phyloP scores from a whole-genome alignment of 345 rosid genomes.

The Microcos paniculata region DNA sequence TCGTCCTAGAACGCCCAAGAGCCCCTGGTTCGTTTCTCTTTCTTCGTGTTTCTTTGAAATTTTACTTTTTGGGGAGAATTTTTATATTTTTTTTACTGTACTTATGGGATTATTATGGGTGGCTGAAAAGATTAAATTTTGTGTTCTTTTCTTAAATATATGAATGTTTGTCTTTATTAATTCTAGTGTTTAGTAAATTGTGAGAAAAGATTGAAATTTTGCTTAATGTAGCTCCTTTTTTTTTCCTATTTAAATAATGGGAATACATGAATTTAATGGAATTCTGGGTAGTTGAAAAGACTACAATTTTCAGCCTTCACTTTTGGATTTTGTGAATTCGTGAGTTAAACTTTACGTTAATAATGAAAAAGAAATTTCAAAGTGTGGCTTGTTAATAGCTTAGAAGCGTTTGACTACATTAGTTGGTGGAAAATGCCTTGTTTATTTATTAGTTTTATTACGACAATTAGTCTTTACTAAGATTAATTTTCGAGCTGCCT shows the following conservation, averaged over 20 bases:
- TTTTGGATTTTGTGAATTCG: not conserved
- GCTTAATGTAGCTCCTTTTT: not conserved
- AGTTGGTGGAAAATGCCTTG: not conserved
- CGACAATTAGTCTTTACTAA: not conserved
- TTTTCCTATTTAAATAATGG: not conserved
- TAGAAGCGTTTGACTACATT: not conserved
- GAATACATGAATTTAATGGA: not conserved
- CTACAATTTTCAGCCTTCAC: not conserved
- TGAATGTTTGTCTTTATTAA: not conserved
- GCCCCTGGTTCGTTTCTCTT: constrained; percentile 44
- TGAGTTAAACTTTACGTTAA: not conserved
- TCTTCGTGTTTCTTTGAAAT: not conserved
- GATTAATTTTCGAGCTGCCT: not conserved
- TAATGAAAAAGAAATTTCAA: not conserved
- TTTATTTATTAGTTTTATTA: not conserved
- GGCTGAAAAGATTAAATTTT: not conserved
- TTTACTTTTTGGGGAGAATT: not conserved
- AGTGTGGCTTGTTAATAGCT: not conserved
- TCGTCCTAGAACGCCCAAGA: constrained; percentile 58
- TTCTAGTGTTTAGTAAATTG: not conserved
- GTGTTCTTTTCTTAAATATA: too few relatives aligned
- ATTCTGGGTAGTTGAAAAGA: not conserved
- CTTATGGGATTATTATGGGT: not conserved
- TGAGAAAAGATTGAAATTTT: not conserved
- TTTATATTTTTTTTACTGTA: not conserved